Conservation (phyloP, 495 filamentous ascomycete species). For the Penicillium flavigenum region DNA sequence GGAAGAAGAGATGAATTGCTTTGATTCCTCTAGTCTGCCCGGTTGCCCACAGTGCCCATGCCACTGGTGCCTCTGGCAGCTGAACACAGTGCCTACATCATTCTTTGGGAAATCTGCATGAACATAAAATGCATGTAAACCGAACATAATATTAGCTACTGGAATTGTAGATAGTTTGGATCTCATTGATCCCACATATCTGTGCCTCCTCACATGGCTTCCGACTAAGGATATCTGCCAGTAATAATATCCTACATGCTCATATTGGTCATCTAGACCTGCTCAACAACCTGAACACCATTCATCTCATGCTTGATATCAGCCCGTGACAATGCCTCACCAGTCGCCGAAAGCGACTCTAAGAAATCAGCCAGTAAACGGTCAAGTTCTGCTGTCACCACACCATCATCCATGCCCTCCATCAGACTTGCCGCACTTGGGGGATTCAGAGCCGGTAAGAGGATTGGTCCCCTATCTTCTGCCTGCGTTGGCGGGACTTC, state of each 20-base stretch:
- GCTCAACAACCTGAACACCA: conserved; percentile 10
- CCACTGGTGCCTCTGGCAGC: neutral
- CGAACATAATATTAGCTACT: neutral
- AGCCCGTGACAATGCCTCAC: conserved; percentile 32
- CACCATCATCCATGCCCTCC: conserved; percentile 34
- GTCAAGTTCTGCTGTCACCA: conserved; percentile 39
- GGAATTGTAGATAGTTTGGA: neutral
- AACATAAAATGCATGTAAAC: neutral
- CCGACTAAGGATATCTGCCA: neutral
- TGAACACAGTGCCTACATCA: neutral
- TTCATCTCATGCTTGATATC: conserved; percentile 12
- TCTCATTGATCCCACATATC: neutral
- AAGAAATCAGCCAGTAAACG: conserved; percentile 42
- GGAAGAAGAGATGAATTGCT: neutral
- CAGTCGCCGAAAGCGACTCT: conserved; percentile 37
- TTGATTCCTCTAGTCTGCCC: neutral
- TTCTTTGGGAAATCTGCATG: neutral
- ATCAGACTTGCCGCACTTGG: conserved; percentile 37
- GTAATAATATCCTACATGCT: neutral
- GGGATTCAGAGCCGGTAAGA: conserved; percentile 37
- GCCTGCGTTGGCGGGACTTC: neutral
- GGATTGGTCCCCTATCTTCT: conserved; percentile 19
- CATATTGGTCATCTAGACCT: conserved; percentile 7
- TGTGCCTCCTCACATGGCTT: neutral
- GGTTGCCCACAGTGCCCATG: neutral